Conservation (phyloP, 345 rosid species). For the Syzygium grande region DNA sequence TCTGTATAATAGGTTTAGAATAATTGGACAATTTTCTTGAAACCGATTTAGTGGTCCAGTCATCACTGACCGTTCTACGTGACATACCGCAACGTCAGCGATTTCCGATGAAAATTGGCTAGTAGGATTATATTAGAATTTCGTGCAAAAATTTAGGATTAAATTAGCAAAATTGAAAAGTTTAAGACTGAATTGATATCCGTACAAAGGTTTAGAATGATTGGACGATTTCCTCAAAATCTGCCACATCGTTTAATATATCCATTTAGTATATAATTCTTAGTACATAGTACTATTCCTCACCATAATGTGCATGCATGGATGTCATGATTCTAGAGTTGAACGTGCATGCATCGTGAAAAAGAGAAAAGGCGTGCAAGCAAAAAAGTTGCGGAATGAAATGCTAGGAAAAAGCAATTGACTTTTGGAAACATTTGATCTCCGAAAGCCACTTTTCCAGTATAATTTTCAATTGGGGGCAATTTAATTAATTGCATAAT, state of each 20-base stretch:
- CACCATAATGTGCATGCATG: background rate
- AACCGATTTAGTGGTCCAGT: background rate
- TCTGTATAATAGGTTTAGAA: background rate
- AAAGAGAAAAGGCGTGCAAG: background rate
- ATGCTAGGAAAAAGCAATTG: background rate
- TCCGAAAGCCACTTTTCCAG: background rate
- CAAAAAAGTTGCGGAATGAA: background rate
- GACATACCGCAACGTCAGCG: background rate
- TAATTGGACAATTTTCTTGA: background rate
- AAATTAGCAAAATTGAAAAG: background rate
- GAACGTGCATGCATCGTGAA: background rate
- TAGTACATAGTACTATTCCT: background rate
- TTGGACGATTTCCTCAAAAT: background rate
- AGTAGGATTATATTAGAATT: background rate
- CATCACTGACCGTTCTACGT: rapidly evolving
- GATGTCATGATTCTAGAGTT: background rate
- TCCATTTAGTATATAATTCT: background rate
- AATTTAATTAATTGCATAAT: background rate
- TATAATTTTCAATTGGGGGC: background rate
- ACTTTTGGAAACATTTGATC: background rate
- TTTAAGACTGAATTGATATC: rapidly evolving
- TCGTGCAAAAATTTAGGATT: rapidly evolving
- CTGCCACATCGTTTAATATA: background rate
- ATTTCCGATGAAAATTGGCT: rapidly evolving
- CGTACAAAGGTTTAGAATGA: background rate